Base-by-base conservation (phyloP, 75 land plant species). In the Pseudotsuga menziesii region DNA sequence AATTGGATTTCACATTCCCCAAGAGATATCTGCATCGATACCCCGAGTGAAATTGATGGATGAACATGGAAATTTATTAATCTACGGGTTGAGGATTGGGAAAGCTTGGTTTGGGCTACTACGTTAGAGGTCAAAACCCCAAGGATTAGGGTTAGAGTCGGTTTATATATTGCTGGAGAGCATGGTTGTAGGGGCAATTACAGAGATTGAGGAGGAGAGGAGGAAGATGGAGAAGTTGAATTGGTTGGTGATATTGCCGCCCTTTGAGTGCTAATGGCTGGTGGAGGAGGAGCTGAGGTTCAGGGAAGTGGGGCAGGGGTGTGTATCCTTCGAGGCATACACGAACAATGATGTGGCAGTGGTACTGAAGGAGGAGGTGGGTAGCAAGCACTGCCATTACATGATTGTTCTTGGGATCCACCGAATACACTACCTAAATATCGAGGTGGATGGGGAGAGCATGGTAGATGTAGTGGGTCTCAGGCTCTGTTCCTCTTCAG, bases 211-310 rank as follows among this genome's bases (percentile, higher is more conserved):
- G 72, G 25, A 69, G 41, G 48, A 69, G 72, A 36, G 13, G 35
- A 36, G 19, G 16, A 69, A 39, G 8, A 69, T 69, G 52, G 72
- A 69, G 12, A 41, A 12, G 48, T 69, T 11, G 23, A 69, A 69
- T 8, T 41, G 72, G 52, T 23, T 69, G 52, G 72, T 97, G 2
- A 93, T 94, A 0, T 98, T 97, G 61, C 91, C 98, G 4, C 99
- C 99, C 4, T 97, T 97, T 66, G 88, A 94, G 74, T 97, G 99
- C 82, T 89, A 91, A 27, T 97, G 99, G 99, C 78, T 86, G 57
- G 44, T 74, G 76, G 86, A 82, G 41, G 85, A 97, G 69, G 91
- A 89, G n/a, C 76, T 90, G 66, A 76, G 79, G 72, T 94, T 97
- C 76, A 77, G 84, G 75, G 93, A 94, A 70, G 89, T 95, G 0